phyloP scores from a whole-genome alignment of 371 early-diverging fungal genomes.

The Syncephalastrum contaminatum region DNA sequence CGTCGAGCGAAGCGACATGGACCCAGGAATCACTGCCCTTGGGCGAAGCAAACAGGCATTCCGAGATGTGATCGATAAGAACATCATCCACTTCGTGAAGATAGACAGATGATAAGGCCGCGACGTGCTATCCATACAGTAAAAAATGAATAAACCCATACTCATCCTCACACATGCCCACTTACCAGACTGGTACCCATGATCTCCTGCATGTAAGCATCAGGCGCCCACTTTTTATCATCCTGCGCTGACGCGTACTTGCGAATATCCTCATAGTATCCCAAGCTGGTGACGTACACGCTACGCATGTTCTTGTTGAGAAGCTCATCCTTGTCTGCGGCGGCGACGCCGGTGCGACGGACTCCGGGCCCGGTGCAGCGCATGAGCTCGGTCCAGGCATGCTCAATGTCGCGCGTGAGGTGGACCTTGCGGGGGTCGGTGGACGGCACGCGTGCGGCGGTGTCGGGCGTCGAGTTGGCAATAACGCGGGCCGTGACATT shows the following conservation, averaged over 20 bases:
- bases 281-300: conserved; percentile 55
- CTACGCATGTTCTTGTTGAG: conserved; percentile 45
- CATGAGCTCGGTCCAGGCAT: conserved; percentile 46
- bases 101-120: conserved; percentile 54
- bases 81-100: conserved; percentile 67
- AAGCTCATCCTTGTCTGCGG: conserved; percentile 16
- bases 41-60: conserved; percentile 52
- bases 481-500: conserved; percentile 52
- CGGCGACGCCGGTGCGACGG: conserved; percentile 1
- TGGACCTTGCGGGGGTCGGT: conserved; percentile 16
- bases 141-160: neutral
- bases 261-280: conserved; percentile 57
- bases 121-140: conserved; percentile 48
- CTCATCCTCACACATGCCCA: neutral
- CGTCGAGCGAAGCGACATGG: conserved; percentile 58
- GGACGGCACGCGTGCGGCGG: neutral
- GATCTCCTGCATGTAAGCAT: conserved; percentile 62
- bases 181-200: conserved; percentile 65
- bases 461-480: conserved; percentile 19
- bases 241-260: conserved; percentile 44
- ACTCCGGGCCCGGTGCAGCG: conserved; percentile 16
- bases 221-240: conserved; percentile 49
- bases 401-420: conserved; percentile 35
- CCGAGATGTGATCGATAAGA: conserved; percentile 53
- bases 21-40: conserved; percentile 50